phyloP scores from a whole-genome alignment of 257 asterid genomes.

The Scutellaria baicalensis region DNA sequence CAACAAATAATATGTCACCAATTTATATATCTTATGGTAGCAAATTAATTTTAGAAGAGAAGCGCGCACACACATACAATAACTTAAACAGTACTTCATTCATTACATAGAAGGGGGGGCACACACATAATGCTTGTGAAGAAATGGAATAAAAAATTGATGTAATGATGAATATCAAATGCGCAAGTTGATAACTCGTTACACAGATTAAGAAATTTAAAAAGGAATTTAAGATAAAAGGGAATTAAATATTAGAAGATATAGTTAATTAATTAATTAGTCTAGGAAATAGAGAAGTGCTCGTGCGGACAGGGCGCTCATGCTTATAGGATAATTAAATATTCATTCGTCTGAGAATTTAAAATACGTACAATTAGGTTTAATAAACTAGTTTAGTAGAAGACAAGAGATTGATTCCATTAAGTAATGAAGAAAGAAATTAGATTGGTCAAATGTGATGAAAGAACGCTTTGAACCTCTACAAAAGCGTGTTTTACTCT shows the following conservation, averaged over 20 bases:
- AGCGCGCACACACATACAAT: too few species aligned
- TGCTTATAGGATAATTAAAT: conserved; percentile 33
- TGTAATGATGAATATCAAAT: too few species aligned
- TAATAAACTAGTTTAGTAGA: conserved; percentile 6
- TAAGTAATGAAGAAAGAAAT: conserved; percentile 14
- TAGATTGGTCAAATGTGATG: conserved; percentile 14
- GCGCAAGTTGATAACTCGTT: too few species aligned
- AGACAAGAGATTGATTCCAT: conserved; percentile 11
- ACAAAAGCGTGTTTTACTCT: conserved; percentile 19
- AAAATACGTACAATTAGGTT: conserved; percentile 5
- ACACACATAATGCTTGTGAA: too few species aligned
- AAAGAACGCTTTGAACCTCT: conserved; percentile 10
- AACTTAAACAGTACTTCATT: too few species aligned
- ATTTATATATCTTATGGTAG: too few species aligned
- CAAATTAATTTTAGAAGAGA: too few species aligned
- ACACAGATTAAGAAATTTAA: not conserved
- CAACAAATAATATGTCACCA: too few species aligned
- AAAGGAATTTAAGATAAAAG: not conserved
- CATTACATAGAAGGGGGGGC: too few species aligned
- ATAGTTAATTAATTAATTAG: not conserved
- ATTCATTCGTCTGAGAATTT: too few species aligned
- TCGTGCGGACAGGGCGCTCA: conserved; percentile 52
- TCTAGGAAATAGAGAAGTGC: conserved; percentile 43
- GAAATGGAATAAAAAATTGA: too few species aligned
- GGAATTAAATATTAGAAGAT: not conserved